Base-by-base conservation (phyloP, 441 rosid species). In the Erysimum cheiri region DNA sequence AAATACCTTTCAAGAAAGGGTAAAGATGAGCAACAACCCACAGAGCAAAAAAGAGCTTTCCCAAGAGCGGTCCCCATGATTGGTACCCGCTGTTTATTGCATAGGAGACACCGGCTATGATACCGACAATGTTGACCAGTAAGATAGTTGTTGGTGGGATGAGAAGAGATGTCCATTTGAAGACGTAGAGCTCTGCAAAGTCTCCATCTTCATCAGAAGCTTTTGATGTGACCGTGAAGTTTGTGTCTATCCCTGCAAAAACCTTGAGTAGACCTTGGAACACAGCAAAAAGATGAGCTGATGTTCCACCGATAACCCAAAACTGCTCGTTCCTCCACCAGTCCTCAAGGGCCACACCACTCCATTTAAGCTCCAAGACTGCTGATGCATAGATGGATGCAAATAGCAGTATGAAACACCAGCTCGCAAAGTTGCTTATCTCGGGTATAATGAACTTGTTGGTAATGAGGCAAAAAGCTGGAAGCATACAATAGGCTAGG, bases 261-360 rank as follows among this genome's bases (percentile, higher is more conserved):
- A 93, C 97, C 71, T 93, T 93, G 64, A 93, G 75, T 44, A 93
- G 93, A 58, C 98, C 98, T 76, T 91, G 98, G 84, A 93, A 93
- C 62, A 93, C 97, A 1, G 98, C 98, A 36, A 93, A 91, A 31
- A 93, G 89, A 80, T 93, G 98, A 52, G 98, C 93, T 0, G 98
- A 91, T 19, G 98, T 93, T 29, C 98, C 98, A 41, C 97, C 98
- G 3, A 93, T 93, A 62, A 93, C 98, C 98, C 98, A 93, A 73
- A 93, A 93, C 78, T 93, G 98, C 75, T 93, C 96, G 44, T 91
- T 93, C 72, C 98, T 93, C 98, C 98, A 93, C 98, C 96, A 93
- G 74, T 91, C 97, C 26, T 93, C 96, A 39, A 93, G 85, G 68
- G 92, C 68, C 22, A 93, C 87, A 58, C 92, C 96, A 58, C 97